Evolutionary conservation across 768 basidiomycete genomes (phyloP), one percentile per base, ranked within the genome.

Genomic region (Serpula lacrymans): DNA sequence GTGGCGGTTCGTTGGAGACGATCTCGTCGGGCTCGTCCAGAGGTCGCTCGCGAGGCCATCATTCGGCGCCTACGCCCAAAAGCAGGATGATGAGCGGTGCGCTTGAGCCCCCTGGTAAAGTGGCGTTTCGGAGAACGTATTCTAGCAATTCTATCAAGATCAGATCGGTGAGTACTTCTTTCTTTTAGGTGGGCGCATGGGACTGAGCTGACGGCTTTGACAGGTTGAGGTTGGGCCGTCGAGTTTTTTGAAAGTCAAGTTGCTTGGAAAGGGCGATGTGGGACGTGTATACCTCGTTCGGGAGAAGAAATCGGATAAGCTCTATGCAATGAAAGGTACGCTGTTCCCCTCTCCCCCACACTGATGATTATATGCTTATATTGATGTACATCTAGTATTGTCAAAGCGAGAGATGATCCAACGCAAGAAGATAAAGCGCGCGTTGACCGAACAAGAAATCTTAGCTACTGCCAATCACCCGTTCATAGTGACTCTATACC

Each of bases 351-450:
- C 29, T 26, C 35, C 34, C 34, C 24, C 16, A 37, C 9, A 27
- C 41, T 41, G 6, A 20, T 27, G 13, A n/a, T n/a, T n/a, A 37
- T 35, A 36, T 39, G 3, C 27, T 36, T 44, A 51, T 20, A 50
- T 42, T 24, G 43, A 3, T 67, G 60, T 58, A 65, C 59, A 17
- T 59, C 57, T 63, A 95, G 96, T 99, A 17, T 72, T 99, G 32
- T 96, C 93, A 37, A 98, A 98, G 73, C 90, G 88, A 72, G 96
- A 99, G 73, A 98, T 99, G 95, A 94, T 99, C 63, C 92, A 95
- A 69, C 82, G 96, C 54, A 96, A 95, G 72, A 99, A 99, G 75
- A 95, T 99, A 71, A 99, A 99, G 65, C 82, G 96, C 47, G 96
- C 95, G 7, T 62, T 99, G 56, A 97, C 96, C 4, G 96, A 99